phyloP scores from a whole-genome alignment of 371 early-diverging fungal species.

The Funneliformis caledonium region DNA sequence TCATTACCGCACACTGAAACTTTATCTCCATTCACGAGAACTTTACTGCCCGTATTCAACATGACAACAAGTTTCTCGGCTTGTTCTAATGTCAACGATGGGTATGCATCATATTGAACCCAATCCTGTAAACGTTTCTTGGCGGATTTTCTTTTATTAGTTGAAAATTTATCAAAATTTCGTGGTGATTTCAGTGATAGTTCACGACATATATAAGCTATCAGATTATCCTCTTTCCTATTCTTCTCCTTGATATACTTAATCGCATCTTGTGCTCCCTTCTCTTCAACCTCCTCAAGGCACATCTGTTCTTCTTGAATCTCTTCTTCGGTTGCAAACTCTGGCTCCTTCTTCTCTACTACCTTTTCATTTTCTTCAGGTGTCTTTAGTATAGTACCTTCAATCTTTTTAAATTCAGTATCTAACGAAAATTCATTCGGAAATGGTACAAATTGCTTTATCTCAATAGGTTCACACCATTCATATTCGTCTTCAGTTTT shows the following conservation, averaged over 20 bases:
- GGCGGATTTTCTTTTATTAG: background rate
- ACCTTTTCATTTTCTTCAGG: background rate
- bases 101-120: background rate
- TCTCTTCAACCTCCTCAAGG: background rate
- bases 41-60: background rate
- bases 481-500: background rate
- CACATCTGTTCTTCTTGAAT: background rate
- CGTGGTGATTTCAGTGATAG: background rate
- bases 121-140: background rate
- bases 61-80: background rate
- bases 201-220: background rate
- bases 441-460: background rate
- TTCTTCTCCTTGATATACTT: background rate
- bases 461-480: background rate
- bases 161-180: background rate
- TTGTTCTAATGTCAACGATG: background rate
- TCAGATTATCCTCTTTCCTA: background rate
- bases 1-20: background rate
- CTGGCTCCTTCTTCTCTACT: background rate
- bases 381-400: background rate
- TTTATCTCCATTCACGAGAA: background rate
- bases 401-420: background rate
- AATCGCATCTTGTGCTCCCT: background rate
- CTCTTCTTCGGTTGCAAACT: background rate
- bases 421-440: background rate